These are phyloP conservation scores for Graphilbum fragrans DNA, from an alignment of 2,329 filamentous ascomycete species.

Conservation along the genomic window DNA sequence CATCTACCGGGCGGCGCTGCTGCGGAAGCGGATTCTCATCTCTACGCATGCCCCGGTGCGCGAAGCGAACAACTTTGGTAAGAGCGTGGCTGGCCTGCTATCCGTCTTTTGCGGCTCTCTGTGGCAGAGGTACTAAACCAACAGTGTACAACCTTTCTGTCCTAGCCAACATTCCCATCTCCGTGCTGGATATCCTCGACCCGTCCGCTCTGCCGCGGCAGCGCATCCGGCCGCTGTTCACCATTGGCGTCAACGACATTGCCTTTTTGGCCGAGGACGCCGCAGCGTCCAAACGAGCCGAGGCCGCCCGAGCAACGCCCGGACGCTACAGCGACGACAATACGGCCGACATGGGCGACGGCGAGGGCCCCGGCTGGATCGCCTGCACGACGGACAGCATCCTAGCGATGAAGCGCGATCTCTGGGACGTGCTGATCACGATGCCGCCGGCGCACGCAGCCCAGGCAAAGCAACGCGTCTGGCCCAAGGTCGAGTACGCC, in stretches of 20 bases:
- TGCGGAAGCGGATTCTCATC: conserved; percentile 80
- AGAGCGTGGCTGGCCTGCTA: conserved; percentile 9
- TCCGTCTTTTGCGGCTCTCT: neutral
- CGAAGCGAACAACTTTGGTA: conserved; percentile 80
- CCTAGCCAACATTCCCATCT: conserved; percentile 73
- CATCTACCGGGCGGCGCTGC: conserved; percentile 72
- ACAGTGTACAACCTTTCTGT: conserved; percentile 90
- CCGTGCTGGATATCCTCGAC: conserved; percentile 58
- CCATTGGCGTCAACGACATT: conserved; percentile 87
- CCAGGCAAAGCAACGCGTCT: conserved; percentile 46
- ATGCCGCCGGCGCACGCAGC: conserved; percentile 49
- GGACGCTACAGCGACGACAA: conserved; percentile 14
- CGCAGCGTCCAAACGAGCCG: conserved; percentile 27
- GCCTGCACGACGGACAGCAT: conserved; percentile 95
- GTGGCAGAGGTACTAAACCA: neutral
- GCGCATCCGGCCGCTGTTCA: conserved; percentile 75
- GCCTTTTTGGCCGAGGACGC: conserved; percentile 56
- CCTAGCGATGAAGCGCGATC: conserved; percentile 67
- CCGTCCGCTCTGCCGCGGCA: conserved; percentile 42
- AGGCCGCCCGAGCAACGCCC: conserved; percentile 1
- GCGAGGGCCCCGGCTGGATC: conserved; percentile 58
- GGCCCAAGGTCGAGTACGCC: conserved; percentile 63
- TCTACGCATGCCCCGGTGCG: conserved; percentile 79
- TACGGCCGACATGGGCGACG: conserved; percentile 19
- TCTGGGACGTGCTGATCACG: conserved; percentile 85